Base-by-base conservation (phyloP, 2,329 filamentous ascomycete genomes). In the Penicillium sp. region DNA sequence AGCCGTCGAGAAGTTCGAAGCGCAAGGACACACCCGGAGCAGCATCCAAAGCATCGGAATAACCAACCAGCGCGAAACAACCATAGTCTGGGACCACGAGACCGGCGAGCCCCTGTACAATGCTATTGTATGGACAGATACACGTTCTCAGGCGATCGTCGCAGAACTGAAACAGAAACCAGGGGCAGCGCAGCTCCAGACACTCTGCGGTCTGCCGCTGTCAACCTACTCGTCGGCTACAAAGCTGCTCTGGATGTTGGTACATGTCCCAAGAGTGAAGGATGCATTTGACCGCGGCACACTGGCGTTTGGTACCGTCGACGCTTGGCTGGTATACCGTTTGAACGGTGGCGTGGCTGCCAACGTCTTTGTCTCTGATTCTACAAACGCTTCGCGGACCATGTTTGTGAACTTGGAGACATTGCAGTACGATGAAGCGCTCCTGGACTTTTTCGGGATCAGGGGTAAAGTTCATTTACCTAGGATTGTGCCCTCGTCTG, bases 341-440 rank as follows among this genome's bases (percentile, higher is more conserved):
- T 83, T 96, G 60, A 80, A 94, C 67, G 91, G 89, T 50, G 87
- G 89, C 53, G 81, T 78, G 37, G 78, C 82, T 47, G 84, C 82
- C 46, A 84, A 88, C 59, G 76, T 94, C 41, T 89, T 90, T 73
- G 90, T 96, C 58, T 93, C 92, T 0, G 92, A 96, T 74, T 85
- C 87, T 46, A 91, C 90, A 59, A 96, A 96, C 73, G 91, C 92
- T 12, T 93, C 89, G 54, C 83, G 92, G 67, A 96, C 91, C 54
- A 95, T 96, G 91, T 94, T 96, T 75, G 91, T 95, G 86, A 91
- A 95, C 75, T 80, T 96, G 50, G 82, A 86, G 67, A 92, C 86
- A 2, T 81, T 91, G 56, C 75, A 90, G 65, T 96, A 96, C 74
- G 90, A 93, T 71, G 85, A 91, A 57, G 81, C 81, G 37, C 82